Conservation (phyloP, 2,329 filamentous ascomycete genomes). For the Diaporthe sp. region DNA sequence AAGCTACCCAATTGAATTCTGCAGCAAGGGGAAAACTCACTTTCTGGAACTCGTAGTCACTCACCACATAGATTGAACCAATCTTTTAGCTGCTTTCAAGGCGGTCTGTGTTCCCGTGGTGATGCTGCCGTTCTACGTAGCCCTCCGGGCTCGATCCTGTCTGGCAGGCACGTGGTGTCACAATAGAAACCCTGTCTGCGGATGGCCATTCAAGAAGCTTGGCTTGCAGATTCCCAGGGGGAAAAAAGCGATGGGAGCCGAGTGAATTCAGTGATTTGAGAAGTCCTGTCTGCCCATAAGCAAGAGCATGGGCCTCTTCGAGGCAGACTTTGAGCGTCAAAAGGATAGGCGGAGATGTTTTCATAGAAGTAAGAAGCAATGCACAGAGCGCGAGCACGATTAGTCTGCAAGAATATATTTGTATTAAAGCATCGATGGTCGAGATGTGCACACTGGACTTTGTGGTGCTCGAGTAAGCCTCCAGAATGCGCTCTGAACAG, state of each 20-base stretch:
- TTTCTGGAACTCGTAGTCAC: background rate
- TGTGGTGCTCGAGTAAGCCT: background rate
- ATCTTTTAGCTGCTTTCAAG: too few species aligned
- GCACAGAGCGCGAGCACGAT: background rate
- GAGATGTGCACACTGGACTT: background rate
- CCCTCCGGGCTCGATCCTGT: background rate
- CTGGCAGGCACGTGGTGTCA: background rate
- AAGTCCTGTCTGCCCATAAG: background rate
- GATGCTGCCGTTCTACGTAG: background rate
- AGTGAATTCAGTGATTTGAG: background rate
- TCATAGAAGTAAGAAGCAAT: background rate
- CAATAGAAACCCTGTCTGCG: background rate
- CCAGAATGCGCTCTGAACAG: background rate
- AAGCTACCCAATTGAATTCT: too few species aligned
- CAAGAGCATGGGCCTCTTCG: background rate
- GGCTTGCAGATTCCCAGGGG: background rate
- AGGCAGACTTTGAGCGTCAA: background rate
- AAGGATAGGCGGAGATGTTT: background rate
- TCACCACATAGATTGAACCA: too few species aligned
- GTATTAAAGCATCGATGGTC: background rate
- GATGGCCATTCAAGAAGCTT: background rate
- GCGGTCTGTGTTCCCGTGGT: too few species aligned
- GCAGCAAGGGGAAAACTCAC: too few species aligned
- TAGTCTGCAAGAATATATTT: background rate
- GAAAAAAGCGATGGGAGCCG: too few species aligned